Evolutionary conservation across 805 yeast genomes (phyloP).

Genomic region (Ogataea glucozyma): DNA sequence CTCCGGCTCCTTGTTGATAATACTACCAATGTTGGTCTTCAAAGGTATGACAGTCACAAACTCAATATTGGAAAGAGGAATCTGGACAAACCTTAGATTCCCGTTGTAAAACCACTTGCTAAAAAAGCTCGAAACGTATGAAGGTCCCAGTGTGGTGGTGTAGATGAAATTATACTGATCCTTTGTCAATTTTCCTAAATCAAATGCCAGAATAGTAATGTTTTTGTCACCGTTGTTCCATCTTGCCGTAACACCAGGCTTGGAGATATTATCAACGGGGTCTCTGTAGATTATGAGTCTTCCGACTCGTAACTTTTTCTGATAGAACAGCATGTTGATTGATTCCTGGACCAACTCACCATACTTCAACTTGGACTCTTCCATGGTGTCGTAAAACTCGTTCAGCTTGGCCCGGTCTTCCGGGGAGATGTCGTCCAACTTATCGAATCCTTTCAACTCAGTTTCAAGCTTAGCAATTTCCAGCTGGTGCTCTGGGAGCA

Average conservation of each 20-base stretch:
- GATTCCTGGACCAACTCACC: constrained; percentile 48
- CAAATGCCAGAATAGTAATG: constrained; percentile 45
- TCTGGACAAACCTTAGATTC: constrained; percentile 34
- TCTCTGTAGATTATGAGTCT: constrained; percentile 61
- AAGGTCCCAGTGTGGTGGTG: constrained; percentile 28
- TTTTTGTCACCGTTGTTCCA: constrained; percentile 36
- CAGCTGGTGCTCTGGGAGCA: constrained; percentile 82
- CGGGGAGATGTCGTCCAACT: constrained; percentile 40
- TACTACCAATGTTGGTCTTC: constrained; percentile 35
- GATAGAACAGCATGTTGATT: constrained; percentile 48
- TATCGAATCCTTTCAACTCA: constrained; percentile 37
- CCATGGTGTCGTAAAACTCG: constrained; percentile 44
- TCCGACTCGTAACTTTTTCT: constrained; percentile 52
- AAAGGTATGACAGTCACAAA: constrained; percentile 43
- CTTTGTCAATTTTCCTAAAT: constrained; percentile 34
- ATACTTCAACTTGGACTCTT: constrained; percentile 47
- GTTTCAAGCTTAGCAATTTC: constrained; percentile 55
- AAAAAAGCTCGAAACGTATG: constrained; percentile 40
- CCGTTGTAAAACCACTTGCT: constrained; percentile 30
- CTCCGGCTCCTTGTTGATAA: constrained; percentile 38
- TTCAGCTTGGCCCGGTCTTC: constrained; percentile 44
- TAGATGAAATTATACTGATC: constrained; percentile 23
- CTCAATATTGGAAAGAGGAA: constrained; percentile 44
- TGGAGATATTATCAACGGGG: constrained; percentile 32
- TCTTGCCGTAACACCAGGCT: constrained; percentile 58